phyloP scores from a whole-genome alignment of 169 alveolate species.

The Plasmodium gallinaceum region DNA sequence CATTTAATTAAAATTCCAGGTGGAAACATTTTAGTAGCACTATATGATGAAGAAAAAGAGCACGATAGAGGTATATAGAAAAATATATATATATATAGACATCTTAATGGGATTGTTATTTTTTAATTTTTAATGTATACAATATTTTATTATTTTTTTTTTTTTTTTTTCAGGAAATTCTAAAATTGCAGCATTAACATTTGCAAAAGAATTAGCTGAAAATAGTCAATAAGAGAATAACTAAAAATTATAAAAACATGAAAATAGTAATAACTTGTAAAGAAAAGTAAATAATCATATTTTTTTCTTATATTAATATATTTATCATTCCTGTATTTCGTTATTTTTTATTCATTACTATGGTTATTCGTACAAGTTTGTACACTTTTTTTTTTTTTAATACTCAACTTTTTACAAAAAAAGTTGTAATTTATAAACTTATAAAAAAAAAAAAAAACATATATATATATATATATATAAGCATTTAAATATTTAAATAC shows the following conservation, averaged over 20 bases:
- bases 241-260: not conserved
- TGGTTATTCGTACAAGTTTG: too few relatives aligned
- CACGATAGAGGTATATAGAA: conserved; percentile 78
- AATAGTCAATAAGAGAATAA: conserved; percentile 16
- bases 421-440: too few relatives aligned
- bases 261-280: not conserved
- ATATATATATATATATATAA: too few relatives aligned
- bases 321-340: too few relatives aligned
- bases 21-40: conserved; percentile 81
- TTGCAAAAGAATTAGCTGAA: conserved; percentile 66
- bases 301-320: not conserved
- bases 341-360: too few relatives aligned
- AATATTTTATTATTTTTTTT: not conserved
- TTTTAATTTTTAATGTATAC: not conserved
- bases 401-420: too few relatives aligned
- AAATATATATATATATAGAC: not conserved
- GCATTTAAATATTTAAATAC: too few relatives aligned
- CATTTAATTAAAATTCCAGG: conserved; percentile 85
- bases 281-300: too few relatives aligned
- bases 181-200: conserved; percentile 58
- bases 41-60: conserved; percentile 85
- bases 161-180: conserved; percentile 47
- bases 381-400: too few relatives aligned
- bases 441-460: too few relatives aligned
- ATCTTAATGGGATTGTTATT: not conserved